phyloP scores from a whole-genome alignment of 2,329 filamentous ascomycete genomes.

The Alternaria solani region DNA sequence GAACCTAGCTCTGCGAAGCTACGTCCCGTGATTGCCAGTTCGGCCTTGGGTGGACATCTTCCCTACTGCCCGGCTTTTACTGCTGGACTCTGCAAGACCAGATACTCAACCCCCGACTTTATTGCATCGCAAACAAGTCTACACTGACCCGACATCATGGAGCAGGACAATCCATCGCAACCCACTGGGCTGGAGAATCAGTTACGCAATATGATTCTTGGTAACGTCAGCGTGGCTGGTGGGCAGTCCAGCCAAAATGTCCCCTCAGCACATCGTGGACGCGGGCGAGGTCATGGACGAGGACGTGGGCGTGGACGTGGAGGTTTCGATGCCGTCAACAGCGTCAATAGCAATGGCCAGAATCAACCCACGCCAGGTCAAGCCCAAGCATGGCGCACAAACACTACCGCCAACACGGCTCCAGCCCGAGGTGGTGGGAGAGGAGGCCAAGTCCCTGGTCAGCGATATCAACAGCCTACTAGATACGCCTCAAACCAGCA shows the following conservation, averaged over 20 bases:
- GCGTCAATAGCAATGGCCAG: conserved; percentile 12
- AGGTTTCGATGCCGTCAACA: conserved; percentile 20
- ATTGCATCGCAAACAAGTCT: not conserved
- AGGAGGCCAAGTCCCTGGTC: conserved; percentile 11
- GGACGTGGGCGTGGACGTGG: conserved; percentile 32
- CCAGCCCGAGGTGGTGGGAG: conserved; percentile 20
- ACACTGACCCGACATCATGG: conserved; percentile 27
- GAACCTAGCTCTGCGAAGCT: not conserved
- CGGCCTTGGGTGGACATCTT: not conserved
- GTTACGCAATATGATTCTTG: conserved; percentile 67
- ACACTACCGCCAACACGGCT: conserved; percentile 5
- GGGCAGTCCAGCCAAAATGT: conserved; percentile 26
- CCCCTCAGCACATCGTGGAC: conserved; percentile 27
- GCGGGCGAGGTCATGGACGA: conserved; percentile 13
- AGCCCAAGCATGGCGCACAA: conserved; percentile 14
- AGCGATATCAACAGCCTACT: conserved; percentile 20
- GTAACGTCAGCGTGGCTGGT: conserved; percentile 54
- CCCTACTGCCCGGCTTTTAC: not conserved
- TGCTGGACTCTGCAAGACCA: not conserved
- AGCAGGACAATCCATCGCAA: conserved; percentile 16
- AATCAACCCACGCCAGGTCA: conserved; percentile 17
- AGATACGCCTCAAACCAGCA: conserved; percentile 9
- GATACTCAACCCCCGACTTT: not conserved
- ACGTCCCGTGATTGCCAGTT: not conserved
- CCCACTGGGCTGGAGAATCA: conserved; percentile 58